Evolutionary conservation across 768 basidiomycete genomes (phyloP).

Genomic region (Erythrobasidium yunnanense): DNA sequence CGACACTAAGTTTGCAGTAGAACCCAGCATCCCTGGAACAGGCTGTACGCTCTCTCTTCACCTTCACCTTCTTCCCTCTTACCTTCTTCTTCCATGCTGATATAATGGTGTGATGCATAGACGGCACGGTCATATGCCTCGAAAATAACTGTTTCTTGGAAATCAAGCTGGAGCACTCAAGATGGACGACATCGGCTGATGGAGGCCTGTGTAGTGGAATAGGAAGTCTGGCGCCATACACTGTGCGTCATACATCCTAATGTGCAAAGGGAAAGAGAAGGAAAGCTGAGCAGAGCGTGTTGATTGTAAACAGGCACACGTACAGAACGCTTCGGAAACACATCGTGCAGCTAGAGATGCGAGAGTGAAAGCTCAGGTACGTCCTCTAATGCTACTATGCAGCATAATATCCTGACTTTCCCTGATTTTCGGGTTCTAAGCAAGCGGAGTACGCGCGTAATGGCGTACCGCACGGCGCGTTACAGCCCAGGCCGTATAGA

Average conservation of each 20-base stretch:
- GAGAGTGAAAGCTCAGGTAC: not conserved
- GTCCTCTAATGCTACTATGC: too few species aligned
- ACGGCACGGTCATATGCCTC: not conserved
- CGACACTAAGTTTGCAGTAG: not conserved
- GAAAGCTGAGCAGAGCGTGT: too few species aligned
- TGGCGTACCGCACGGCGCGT: too few species aligned
- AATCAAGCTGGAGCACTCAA: not conserved
- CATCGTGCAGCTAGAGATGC: not conserved
- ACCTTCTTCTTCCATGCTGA: not conserved
- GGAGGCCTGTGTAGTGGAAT: not conserved
- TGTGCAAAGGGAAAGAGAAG: too few species aligned
- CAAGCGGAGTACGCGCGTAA: too few species aligned
- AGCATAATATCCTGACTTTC: too few species aligned
- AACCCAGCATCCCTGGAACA: not conserved
- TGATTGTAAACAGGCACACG: not conserved
- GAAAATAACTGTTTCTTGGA: not conserved
- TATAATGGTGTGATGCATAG: not conserved
- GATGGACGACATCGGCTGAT: not conserved
- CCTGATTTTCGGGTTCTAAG: too few species aligned
- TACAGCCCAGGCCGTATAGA: too few species aligned
- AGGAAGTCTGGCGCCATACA: not conserved
- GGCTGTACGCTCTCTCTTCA: not conserved
- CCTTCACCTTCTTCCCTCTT: not conserved
- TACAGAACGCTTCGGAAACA: not conserved
- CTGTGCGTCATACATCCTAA: too few species aligned